Base-by-base conservation (phyloP, 2,329 filamentous ascomycete species). In the Magnaporthales sp. region DNA sequence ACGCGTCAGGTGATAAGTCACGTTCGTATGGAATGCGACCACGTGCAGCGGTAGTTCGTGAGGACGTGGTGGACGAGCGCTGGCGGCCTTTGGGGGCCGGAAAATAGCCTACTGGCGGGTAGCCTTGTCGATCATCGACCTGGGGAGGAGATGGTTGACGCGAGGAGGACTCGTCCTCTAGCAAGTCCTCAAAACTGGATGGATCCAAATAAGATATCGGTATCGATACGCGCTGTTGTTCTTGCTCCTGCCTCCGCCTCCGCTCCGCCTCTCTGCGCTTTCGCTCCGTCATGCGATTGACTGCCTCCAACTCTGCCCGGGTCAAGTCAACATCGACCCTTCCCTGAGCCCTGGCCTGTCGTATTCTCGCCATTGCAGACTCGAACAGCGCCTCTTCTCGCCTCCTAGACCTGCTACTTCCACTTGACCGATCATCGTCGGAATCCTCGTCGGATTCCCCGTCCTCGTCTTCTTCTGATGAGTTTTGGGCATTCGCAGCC, bases 251-350 rank as follows among this genome's bases (percentile, higher is more conserved):
- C 61, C 70, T 71, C 24, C 69, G 69, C 66, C 69, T 68, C 63
- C 70, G 69, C 71, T 74, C 69, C 65, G 81, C 78, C 54, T 79
- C 78, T 38, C 80, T 80, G 70, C 84, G 80, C 72, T 87, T 79
- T 67, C 89, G 86, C 75, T 87, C 86, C 69, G 85, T 80, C 72
- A 84, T 83, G 69, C 88, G 86, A 74, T 94, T 90, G 71, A 96
- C 82, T 62, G 92, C 93, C 69, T 89, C 90, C 71, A 97, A 81
- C 76, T 97, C 93, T 66, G 90, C 87, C 73, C 89, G 86, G 71
- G 85, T 92, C 69, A 98, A 84, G 75, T 89, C 90, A 67, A 97
- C 91, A 67, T 96, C 91, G 61, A 84, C 82, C 76, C 89, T 90
- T 69, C 93, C 93, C 73, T 87, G 87, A 69, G 86, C 86, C 75